phyloP scores from a whole-genome alignment of 148 eudicot species.

The Gaultheria prostrata region DNA sequence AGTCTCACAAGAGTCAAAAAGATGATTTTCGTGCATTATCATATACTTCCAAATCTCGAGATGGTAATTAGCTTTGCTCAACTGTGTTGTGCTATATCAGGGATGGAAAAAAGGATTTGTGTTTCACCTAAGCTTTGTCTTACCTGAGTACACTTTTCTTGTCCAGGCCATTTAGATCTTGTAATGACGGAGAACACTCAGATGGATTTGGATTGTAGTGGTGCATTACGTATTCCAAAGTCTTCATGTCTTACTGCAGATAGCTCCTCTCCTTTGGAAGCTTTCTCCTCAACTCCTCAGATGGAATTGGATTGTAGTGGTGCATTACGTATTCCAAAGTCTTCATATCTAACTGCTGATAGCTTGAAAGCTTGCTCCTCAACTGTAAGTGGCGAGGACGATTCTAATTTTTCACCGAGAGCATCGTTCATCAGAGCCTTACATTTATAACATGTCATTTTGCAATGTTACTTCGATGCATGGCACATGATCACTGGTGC shows the following conservation, averaged over 20 bases:
- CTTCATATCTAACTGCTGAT: not conserved
- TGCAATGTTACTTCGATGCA: not conserved
- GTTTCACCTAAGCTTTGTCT: not conserved
- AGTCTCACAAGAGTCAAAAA: slow-evolving; percentile 25
- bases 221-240: slow-evolving; percentile 8
- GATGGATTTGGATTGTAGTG: slow-evolving; percentile 12
- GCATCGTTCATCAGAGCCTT: not conserved
- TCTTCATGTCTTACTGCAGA: slow-evolving; percentile 6
- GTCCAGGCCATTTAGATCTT: slow-evolving; percentile 39
- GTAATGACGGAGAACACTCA: slow-evolving; percentile 8
- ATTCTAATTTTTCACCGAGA: not conserved
- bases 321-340: slow-evolving; percentile 7
- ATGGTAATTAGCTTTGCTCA: slow-evolving; percentile 35
- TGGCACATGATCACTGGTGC: not conserved
- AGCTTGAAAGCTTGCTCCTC: slow-evolving; percentile 38
- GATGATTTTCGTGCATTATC: slow-evolving; percentile 32
- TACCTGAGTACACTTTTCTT: slow-evolving; percentile 8
- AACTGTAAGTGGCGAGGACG: slow-evolving; percentile 43
- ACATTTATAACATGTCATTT: not conserved
- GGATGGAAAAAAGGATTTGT: not conserved
- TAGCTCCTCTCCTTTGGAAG: slow-evolving; percentile 30
- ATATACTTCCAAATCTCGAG: slow-evolving; percentile 23
- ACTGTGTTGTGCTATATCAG: not conserved
- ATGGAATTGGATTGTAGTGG: slow-evolving; percentile 13
- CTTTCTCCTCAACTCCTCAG: slow-evolving; percentile 36